These are phyloP conservation scores for Hyaloraphidium curvatum DNA, from an alignment of 192 early-diverging fungal genomes.

Conservation along the genomic window DNA sequence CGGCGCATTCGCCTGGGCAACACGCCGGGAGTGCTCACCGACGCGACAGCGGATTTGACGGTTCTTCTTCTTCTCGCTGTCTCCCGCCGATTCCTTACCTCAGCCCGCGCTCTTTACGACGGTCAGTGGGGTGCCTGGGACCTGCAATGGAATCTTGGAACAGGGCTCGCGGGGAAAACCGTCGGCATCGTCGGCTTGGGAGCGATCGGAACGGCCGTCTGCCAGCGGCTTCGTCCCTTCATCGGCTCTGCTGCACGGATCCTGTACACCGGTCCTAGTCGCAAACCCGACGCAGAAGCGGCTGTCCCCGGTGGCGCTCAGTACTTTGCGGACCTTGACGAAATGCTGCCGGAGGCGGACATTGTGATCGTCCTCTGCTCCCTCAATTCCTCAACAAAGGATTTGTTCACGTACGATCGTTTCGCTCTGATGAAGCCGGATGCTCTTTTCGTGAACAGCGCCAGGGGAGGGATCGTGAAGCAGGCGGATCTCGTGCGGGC, in stretches of 20 bases:
- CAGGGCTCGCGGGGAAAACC: slow-evolving; percentile 50
- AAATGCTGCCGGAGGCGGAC: slow-evolving; percentile 41
- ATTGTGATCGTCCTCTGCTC: slow-evolving; percentile 56
- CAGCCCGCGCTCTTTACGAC: slow-evolving; percentile 17
- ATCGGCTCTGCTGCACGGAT: slow-evolving; percentile 8
- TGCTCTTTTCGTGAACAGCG: slow-evolving; percentile 59
- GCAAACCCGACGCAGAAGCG: slow-evolving; percentile 23
- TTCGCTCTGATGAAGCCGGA: slow-evolving; percentile 48
- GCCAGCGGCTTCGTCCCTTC: slow-evolving; percentile 50
- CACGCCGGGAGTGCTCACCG: slow-evolving; percentile 75
- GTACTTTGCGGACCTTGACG: slow-evolving; percentile 18
- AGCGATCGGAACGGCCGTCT: slow-evolving; percentile 58
- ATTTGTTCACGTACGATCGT: slow-evolving; percentile 41
- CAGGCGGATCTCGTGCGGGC: slow-evolving; percentile 51
- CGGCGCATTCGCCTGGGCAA: slow-evolving; percentile 44
- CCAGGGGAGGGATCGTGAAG: slow-evolving; percentile 58
- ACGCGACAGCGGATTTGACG: slow-evolving; percentile 67
- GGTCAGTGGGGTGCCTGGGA: slow-evolving; percentile 41
- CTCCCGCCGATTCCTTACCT: slow-evolving; percentile 42
- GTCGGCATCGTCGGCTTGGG: slow-evolving; percentile 74
- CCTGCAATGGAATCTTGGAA: slow-evolving; percentile 39
- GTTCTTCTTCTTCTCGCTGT: slow-evolving; percentile 56
- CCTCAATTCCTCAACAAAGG: slow-evolving; percentile 43
- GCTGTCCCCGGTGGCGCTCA: slow-evolving; percentile 25
- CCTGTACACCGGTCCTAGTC: slow-evolving; percentile 34